phyloP scores from a whole-genome alignment of 257 asterid genomes.

The Forsythia suspensa region DNA sequence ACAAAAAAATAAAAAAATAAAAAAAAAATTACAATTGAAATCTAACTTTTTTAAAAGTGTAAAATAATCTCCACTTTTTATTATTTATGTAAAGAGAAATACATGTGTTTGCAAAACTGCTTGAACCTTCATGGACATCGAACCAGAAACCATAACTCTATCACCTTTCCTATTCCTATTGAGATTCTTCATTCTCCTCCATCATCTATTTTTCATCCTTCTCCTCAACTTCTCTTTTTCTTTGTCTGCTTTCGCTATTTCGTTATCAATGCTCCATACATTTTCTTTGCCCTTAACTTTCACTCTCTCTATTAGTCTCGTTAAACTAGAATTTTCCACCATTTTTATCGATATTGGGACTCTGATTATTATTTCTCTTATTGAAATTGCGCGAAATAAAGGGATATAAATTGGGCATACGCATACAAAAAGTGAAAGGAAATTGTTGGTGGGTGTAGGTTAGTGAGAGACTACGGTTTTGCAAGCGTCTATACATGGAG shows the following conservation, averaged over 20 bases:
- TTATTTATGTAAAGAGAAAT: background rate
- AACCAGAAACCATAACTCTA: conserved; percentile 70
- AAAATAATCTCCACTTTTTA: too few relatives aligned
- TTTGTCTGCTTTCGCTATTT: conserved; percentile 46
- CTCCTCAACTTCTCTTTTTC: conserved; percentile 39
- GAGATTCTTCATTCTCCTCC: conserved; percentile 53
- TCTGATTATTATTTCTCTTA: background rate
- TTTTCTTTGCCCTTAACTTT: conserved; percentile 74
- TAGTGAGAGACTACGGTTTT: conserved; percentile 29
- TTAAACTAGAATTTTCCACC: conserved; percentile 17
- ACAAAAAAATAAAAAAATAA: too few relatives aligned
- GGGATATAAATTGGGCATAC: conserved; percentile 38
- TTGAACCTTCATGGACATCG: conserved; percentile 82
- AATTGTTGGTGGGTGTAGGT: conserved; percentile 28
- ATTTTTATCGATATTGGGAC: background rate
- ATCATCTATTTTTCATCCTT: conserved; percentile 47
- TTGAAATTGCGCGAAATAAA: conserved; percentile 45
- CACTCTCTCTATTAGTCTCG: conserved; percentile 32
- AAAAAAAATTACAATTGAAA: too few relatives aligned
- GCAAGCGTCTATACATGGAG: conserved; percentile 57
- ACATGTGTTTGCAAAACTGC: conserved; percentile 89
- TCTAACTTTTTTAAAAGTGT: too few relatives aligned
- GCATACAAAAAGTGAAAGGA: conserved; percentile 19
- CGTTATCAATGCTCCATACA: conserved; percentile 88
- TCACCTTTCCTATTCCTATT: conserved; percentile 38